Evolutionary conservation across 2,329 filamentous ascomycete genomes (phyloP), one percentile per base, ranked within the genome.

Genomic region (Mollisia scopiformis): DNA sequence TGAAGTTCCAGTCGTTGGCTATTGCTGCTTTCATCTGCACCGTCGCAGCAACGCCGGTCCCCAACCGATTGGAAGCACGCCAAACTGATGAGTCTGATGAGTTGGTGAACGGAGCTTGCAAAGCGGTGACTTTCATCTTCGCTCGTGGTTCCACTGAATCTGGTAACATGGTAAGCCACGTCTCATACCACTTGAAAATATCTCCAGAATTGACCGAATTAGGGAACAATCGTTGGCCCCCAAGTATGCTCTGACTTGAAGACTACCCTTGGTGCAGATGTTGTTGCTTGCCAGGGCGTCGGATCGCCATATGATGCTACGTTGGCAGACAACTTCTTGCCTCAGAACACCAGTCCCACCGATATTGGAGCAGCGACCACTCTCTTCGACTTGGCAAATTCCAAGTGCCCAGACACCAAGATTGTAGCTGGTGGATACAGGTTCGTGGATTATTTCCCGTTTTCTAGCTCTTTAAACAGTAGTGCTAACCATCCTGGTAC

Each of bases 131-230:
- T 50, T 80, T 81, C 63, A 78, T 80, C 58, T 81, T 77, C 62
- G 78, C 79, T 31, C 76, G 79, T 60, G 79, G 77, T 28, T 79
- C 78, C 16, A 78, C 75, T 13, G 79, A 81, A 61, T 59, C 68
- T 14, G 79, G 78, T 7, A 79, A 80, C 65, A 76, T 81, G 75
- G 78, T 79, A 72, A 51, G 55, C 4, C 13, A 43, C 58, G 19
- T 3, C 19, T 4, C 39, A 43, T 19, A n/a, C 21, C 31, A 35
- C n/a, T 2, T 41, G 11, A 19, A 13, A n/a, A n/a, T n/a, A n/a
- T 35, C 16, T 23, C 10, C 14, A 51, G 11, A 7, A 31, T 13
- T 31, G 73, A 43, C 16, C 16, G 7, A 21, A 21, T 2, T 19
- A 43, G 71, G 72, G 72, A 21, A 61, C 55, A 6, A 67, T 66